These are phyloP conservation scores for Sarocladium brachiariae DNA, from an alignment of 2,329 filamentous ascomycete genomes.

Conservation along the genomic window DNA sequence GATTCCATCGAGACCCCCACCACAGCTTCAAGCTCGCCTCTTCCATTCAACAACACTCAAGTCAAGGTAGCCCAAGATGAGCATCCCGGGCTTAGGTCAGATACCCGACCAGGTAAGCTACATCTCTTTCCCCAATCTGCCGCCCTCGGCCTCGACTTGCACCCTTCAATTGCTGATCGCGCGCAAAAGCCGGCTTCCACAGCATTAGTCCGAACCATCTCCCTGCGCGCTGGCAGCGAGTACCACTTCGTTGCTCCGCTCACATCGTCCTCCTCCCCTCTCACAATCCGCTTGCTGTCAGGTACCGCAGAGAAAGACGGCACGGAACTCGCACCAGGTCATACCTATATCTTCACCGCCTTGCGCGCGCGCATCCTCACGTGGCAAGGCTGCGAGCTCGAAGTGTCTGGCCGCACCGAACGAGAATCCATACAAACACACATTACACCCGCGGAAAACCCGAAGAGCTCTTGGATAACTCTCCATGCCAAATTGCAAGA, in stretches of 20 bases:
- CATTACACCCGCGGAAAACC: slow-evolving; percentile 66
- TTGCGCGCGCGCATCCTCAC: slow-evolving; percentile 77
- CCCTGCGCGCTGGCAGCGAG: slow-evolving; percentile 60
- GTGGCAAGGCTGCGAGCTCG: slow-evolving; percentile 83
- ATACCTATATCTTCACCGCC: slow-evolving; percentile 73
- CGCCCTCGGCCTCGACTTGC: not conserved
- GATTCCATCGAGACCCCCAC: not conserved
- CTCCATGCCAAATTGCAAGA: slow-evolving; percentile 80
- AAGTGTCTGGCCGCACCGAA: slow-evolving; percentile 53
- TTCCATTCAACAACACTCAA: not conserved
- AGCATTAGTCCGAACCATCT: slow-evolving; percentile 35
- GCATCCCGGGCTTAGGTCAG: slow-evolving; percentile 67
- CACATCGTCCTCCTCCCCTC: slow-evolving; percentile 30
- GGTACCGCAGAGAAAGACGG: slow-evolving; percentile 93
- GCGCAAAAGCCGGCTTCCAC: slow-evolving; percentile 27
- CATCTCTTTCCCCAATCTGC: not conserved
- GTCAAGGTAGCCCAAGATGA: slow-evolving; percentile 47
- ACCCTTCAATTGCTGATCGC: not conserved
- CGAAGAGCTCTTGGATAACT: slow-evolving; percentile 74
- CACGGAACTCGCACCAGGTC: slow-evolving; percentile 78
- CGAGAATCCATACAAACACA: slow-evolving; percentile 46
- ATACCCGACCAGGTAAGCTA: slow-evolving; percentile 50
- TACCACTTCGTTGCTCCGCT: slow-evolving; percentile 70
- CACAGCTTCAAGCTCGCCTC: not conserved
- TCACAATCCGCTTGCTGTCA: slow-evolving; percentile 56